These are phyloP conservation scores for Lodderomyces jiufengensis DNA, from an alignment of 1,139 yeast genomes.

Conservation along the genomic window DNA sequence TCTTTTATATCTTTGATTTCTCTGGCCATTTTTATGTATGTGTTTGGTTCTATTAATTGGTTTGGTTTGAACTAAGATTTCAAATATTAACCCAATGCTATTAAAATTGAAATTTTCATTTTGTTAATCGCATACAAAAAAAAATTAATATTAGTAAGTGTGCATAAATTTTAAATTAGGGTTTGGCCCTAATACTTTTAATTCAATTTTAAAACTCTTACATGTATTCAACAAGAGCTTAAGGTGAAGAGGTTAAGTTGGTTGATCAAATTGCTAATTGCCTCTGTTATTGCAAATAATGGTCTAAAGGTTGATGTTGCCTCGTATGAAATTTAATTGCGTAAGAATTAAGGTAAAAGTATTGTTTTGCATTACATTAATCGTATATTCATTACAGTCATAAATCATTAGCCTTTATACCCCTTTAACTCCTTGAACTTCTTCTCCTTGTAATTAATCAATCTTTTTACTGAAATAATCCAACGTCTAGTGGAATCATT, in stretches of 20 bases:
- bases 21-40: constrained; percentile 23
- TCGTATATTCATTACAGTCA: too few species aligned
- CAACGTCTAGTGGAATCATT: constrained; percentile 74
- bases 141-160: too few species aligned
- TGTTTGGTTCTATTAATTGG: constrained; percentile 14
- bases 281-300: too few species aligned
- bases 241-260: too few species aligned
- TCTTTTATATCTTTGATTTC: constrained; percentile 97
- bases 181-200: constrained; percentile 12
- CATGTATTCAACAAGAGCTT: too few species aligned
- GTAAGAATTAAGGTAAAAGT: too few species aligned
- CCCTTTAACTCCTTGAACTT: constrained; percentile 4
- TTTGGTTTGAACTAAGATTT: not conserved
- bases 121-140: too few species aligned
- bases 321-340: too few species aligned
- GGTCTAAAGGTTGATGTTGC: too few species aligned
- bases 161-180: constrained; percentile 7
- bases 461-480: constrained; percentile 70
- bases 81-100: not conserved
- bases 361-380: too few species aligned
- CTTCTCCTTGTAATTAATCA: constrained; percentile 55
- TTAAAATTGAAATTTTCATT: constrained; percentile 3
- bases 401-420: too few species aligned
- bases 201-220: not conserved
- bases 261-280: too few species aligned